Conservation (phyloP, 306 rosid genomes). For the Prunus salicina region DNA sequence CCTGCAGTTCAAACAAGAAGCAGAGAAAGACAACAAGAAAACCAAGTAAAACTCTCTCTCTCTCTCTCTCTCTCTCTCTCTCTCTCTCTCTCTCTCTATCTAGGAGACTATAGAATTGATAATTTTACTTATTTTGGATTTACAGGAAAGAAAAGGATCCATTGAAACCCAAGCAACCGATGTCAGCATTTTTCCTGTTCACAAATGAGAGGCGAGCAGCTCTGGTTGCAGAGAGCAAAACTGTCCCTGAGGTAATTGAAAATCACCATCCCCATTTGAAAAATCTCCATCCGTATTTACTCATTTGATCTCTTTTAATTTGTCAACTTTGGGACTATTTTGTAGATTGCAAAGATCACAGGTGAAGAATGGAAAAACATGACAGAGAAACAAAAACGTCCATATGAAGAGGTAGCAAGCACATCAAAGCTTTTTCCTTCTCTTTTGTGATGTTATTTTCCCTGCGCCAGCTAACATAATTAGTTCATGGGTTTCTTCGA, state of each 20-base stretch:
- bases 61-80: not conserved
- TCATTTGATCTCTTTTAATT: not conserved
- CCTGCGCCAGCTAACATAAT: not conserved
- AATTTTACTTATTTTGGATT: not conserved
- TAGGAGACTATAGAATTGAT: not conserved
- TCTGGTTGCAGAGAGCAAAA: slow-evolving; percentile 57
- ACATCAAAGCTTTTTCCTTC: not conserved
- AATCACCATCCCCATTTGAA: not conserved
- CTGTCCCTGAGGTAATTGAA: slow-evolving; percentile 49
- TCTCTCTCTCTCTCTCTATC: not conserved
- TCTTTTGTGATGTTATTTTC: not conserved
- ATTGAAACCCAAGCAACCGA: slow-evolving; percentile 86
- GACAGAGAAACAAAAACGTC: slow-evolving; percentile 58
- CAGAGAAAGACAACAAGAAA: slow-evolving; percentile 60
- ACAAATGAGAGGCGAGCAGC: slow-evolving; percentile 70
- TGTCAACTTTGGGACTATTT: not conserved
- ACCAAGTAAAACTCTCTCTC: slow-evolving; percentile 37
- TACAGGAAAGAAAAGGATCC: slow-evolving; percentile 91
- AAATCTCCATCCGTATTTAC: not conserved
- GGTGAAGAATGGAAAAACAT: slow-evolving; percentile 90
- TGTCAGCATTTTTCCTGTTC: slow-evolving; percentile 76
- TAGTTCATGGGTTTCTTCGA: not conserved
- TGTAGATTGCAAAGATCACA: slow-evolving; percentile 65
- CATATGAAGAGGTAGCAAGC: slow-evolving; percentile 73
- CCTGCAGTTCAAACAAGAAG: slow-evolving; percentile 73